Conservation (phyloP, 495 filamentous ascomycete species). For the Amorphotheca resinae region DNA sequence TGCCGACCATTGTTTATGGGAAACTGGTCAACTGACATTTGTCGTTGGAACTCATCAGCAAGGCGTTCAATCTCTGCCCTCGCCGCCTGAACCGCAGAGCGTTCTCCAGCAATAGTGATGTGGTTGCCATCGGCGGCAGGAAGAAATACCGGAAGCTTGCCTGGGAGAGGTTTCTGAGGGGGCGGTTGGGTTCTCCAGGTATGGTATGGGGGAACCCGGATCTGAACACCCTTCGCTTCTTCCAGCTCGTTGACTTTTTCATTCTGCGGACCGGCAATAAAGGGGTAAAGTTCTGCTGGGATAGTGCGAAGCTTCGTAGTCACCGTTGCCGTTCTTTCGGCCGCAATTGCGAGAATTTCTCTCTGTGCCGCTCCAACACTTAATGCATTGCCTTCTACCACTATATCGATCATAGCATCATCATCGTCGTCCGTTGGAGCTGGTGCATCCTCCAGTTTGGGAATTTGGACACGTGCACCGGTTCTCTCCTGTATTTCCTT, state of each 20-base stretch:
- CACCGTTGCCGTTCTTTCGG: slow-evolving; percentile 71
- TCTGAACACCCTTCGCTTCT: slow-evolving; percentile 48
- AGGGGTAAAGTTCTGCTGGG: slow-evolving; percentile 88
- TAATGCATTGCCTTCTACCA: slow-evolving; percentile 81
- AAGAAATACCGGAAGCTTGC: slow-evolving; percentile 51
- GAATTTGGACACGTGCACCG: slow-evolving; percentile 78
- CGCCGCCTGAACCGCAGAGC: slow-evolving; percentile 65
- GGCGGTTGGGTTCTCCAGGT: slow-evolving; percentile 58
- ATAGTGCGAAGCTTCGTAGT: slow-evolving; percentile 65
- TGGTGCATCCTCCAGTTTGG: slow-evolving; percentile 53
- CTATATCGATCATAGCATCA: slow-evolving; percentile 65
- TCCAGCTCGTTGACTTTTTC: slow-evolving; percentile 54
- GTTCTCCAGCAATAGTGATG: slow-evolving; percentile 80
- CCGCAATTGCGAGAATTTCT: slow-evolving; percentile 73
- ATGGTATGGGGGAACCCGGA: slow-evolving; percentile 71
- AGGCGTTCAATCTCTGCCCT: slow-evolving; percentile 66
- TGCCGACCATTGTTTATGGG: slow-evolving; percentile 68
- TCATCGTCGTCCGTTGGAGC: slow-evolving; percentile 53
- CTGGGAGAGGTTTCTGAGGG: slow-evolving; percentile 48
- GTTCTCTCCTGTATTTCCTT: slow-evolving; percentile 75
- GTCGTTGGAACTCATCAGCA: slow-evolving; percentile 54
- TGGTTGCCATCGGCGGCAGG: slow-evolving; percentile 50
- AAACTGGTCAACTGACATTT: slow-evolving; percentile 58
- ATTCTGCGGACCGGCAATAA: slow-evolving; percentile 78
- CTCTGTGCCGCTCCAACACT: slow-evolving; percentile 67